Evolutionary conservation across 805 yeast species (phyloP), one percentile per base, ranked within the genome.

Genomic region (Starmerella geochares): DNA sequence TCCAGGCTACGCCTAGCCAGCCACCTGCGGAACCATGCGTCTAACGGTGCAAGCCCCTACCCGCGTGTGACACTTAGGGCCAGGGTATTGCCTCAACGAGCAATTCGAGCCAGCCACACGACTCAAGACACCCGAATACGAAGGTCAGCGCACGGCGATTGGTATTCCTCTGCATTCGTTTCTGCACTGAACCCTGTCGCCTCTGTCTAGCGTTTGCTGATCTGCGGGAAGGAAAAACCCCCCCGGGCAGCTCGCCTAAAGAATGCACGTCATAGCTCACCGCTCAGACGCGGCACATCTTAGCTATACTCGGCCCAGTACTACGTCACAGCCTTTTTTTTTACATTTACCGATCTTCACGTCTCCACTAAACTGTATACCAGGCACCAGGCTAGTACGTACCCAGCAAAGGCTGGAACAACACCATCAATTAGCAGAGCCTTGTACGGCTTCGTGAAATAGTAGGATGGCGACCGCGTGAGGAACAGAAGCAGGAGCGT

Each of bases 401-500:
- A 58, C 11, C 60, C 61, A 1, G 60, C 53, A 11, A 57, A 33
- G 1, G 60, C 51, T 2, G 52, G 29, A 4, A 55, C 7, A 6
- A 58, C 43, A 9, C 58, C 57, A 13, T 39, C 51, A 25, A 49
- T 19, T n/a, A 27, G 13, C 7, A 55, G n/a, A 29, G 49, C 42
- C 21, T 38, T 46, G 3, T 3, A 2, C 3, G 55, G 55, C 10
- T 19, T 38, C 14, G 42, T 38, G 23, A 51, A 52, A 32, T 32
- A 51, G 25, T 23, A 14, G 4, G 54, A 45, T 23, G 49, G 36
- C 8, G 49, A 44, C n/a, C 31, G n/a, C 2, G 37, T 19, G 1
- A 31, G 9, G 14, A 48, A 19, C 8, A 53, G 23, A 20, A 56
- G 23, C 20, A 50, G 41, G 13, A 71, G 14, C 53, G 71, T 67